Percentiles rank a stretch among this genome's conserved stretches.
Evolutionary conservation across 2,329 filamentous ascomycete genomes (phyloP).

Genomic region (Fusarium tupiense): DNA sequence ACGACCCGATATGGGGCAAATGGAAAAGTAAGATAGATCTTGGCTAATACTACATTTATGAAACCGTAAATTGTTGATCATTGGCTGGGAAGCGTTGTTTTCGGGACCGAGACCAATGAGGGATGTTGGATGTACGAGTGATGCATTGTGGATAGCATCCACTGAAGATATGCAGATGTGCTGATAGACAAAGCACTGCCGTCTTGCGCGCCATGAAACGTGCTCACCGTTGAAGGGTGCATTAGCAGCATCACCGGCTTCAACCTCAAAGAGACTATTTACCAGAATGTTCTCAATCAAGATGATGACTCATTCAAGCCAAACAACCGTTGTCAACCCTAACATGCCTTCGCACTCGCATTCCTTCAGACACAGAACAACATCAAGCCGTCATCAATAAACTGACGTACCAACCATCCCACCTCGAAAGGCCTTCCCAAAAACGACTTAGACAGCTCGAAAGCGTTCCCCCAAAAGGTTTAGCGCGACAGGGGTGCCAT

Average conservation of each 20-base stretch:
- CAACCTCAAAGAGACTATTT: not conserved
- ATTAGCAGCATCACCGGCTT: not conserved
- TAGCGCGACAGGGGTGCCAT: not conserved
- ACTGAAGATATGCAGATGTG: not conserved
- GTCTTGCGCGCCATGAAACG: not conserved
- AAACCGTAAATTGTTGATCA: not conserved
- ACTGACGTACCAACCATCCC: conserved; percentile 13
- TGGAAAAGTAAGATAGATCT: not conserved
- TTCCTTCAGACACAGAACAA: not conserved
- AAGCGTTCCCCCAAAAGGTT: not conserved
- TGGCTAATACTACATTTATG: not conserved
- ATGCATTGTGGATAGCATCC: not conserved
- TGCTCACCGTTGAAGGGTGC: not conserved
- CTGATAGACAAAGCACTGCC: not conserved
- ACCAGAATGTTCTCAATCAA: accelerated
- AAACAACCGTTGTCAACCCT: not conserved
- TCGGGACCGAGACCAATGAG: not conserved
- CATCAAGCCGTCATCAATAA: conserved; percentile 24
- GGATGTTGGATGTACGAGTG: not conserved
- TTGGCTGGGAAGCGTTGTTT: not conserved
- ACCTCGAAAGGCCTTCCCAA: conserved; percentile 27
- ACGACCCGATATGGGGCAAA: not conserved
- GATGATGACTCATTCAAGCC: not conserved
- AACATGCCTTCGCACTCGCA: conserved; percentile 4
- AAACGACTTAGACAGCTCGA: conserved; percentile 10